A percentile compares a stretch with the other conserved stretches of the same genome.
phyloP scores from a whole-genome alignment of 208 protist species.

The Zelonia costaricensis region DNA sequence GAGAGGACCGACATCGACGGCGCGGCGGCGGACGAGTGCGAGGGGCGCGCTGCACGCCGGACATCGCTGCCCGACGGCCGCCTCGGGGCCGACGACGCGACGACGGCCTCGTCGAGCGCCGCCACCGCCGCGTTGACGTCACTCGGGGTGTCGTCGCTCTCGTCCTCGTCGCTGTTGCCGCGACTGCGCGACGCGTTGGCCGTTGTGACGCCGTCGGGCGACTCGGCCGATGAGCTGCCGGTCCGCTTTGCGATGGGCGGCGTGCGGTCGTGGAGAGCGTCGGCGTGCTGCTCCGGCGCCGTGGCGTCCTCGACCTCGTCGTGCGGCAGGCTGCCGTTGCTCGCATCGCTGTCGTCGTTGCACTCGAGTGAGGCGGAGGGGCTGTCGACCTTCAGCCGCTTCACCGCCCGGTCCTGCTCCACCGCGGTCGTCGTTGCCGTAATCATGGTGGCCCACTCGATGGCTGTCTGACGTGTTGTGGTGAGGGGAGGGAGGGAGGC shows the following conservation, averaged over 20 bases:
- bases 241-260: background rate
- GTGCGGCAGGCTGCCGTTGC: background rate
- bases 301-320: background rate
- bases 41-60: background rate
- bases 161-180: background rate
- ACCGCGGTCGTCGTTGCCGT: background rate
- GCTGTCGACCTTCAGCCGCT: slow-evolving; percentile 25
- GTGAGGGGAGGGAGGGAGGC: no score
- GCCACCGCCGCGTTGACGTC: no score
- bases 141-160: background rate
- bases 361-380: slow-evolving; percentile 9
- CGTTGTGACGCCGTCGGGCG: background rate
- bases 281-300: background rate
- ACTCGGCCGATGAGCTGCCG: background rate
- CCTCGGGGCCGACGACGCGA: background rate
- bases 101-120: background rate
- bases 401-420: slow-evolving; percentile 18
- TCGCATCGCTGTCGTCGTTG: background rate
- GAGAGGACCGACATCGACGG: background rate
- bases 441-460: slow-evolving; percentile 5
- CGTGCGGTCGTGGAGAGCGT: no score
- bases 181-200: background rate
- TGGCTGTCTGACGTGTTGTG: no score
- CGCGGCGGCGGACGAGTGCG: background rate
- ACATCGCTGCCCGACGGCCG: background rate